Evolutionary conservation across 495 filamentous ascomycete species (phyloP).

Genomic region (Thozetella sp.): DNA sequence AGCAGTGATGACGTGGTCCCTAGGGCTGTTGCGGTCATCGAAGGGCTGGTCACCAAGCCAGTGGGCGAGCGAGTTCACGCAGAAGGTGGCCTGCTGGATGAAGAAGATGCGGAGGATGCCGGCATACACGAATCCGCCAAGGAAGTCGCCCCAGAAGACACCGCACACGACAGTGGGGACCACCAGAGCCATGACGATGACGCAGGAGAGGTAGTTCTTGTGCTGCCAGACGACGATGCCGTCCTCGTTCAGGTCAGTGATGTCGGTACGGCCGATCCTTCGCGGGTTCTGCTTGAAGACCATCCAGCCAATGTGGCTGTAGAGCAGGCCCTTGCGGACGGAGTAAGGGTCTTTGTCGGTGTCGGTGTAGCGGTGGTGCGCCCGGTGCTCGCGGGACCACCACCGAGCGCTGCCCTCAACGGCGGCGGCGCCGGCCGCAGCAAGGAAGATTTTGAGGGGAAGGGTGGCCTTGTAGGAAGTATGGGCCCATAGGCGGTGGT

Average conservation of each 20-base stretch:
- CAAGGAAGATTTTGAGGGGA: conserved; percentile 90
- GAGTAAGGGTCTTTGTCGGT: conserved; percentile 99
- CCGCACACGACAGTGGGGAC: conserved; percentile 85
- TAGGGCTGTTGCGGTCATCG: conserved; percentile 97
- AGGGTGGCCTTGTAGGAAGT: conserved; percentile 88
- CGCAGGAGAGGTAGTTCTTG: conserved; percentile 87
- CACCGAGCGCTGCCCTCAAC: conserved; percentile 96
- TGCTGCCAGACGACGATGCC: conserved; percentile 94
- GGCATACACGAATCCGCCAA: conserved; percentile 90
- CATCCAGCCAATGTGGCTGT: conserved; percentile 96
- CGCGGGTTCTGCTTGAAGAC: conserved; percentile 93
- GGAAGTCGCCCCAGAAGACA: conserved; percentile 86
- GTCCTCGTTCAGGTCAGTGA: conserved; percentile 94
- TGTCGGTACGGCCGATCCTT: conserved; percentile 93
- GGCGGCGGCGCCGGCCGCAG: conserved; percentile 88
- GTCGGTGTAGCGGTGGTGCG: conserved; percentile 98
- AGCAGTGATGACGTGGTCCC: conserved; percentile 95
- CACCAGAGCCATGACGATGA: conserved; percentile 83
- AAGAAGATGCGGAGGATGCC: conserved; percentile 97
- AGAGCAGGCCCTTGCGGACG: conserved; percentile 95
- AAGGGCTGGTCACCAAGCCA: conserved; percentile 99
- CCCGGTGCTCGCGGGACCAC: conserved; percentile 96
- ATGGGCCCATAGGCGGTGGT: conserved; percentile 95
- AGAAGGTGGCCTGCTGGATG: conserved; percentile 99
- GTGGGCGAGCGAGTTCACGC: conserved; percentile 97